Conservation (phyloP, 305 asterid genomes). For the Striga hermonthica region DNA sequence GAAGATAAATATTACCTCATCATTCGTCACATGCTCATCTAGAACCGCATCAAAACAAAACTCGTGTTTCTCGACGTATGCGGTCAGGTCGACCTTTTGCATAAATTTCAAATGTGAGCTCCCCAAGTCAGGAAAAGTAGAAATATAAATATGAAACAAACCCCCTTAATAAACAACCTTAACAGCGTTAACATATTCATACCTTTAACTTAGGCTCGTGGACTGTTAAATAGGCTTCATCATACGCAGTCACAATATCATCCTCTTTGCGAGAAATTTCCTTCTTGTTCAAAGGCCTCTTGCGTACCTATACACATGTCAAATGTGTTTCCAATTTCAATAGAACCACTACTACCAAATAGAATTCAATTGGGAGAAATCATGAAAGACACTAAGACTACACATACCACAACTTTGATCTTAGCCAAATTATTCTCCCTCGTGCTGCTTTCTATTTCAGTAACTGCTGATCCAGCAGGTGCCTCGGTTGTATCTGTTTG, state of each 20-base stretch:
- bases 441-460: slow-evolving; percentile 57
- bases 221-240: slow-evolving; percentile 72
- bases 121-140: slow-evolving; percentile 23
- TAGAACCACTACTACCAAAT: slow-evolving; percentile 19
- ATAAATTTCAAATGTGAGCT: slow-evolving; percentile 39
- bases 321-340: slow-evolving; percentile 18
- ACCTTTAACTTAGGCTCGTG: slow-evolving; percentile 98
- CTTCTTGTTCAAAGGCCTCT: slow-evolving; percentile 96
- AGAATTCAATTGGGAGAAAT: slow-evolving; percentile 21
- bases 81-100: slow-evolving; percentile 95
- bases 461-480: slow-evolving; percentile 43
- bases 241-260: slow-evolving; percentile 79
- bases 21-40: slow-evolving; percentile 85
- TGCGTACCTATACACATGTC: slow-evolving; percentile 70
- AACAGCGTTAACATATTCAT: slow-evolving; percentile 20
- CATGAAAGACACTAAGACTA: slow-evolving; percentile 19
- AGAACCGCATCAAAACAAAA: slow-evolving; percentile 98
- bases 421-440: slow-evolving; percentile 93
- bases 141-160: neutral
- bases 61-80: slow-evolving; percentile 96
- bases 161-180: slow-evolving; percentile 6
- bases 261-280: slow-evolving; percentile 91
- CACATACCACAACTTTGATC: slow-evolving; percentile 94
- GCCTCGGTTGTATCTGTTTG: slow-evolving; percentile 54
- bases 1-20: slow-evolving; percentile 60